Evolutionary conservation across 2,329 filamentous ascomycete genomes (phyloP).

Genomic region (Exserohilum turcica): DNA sequence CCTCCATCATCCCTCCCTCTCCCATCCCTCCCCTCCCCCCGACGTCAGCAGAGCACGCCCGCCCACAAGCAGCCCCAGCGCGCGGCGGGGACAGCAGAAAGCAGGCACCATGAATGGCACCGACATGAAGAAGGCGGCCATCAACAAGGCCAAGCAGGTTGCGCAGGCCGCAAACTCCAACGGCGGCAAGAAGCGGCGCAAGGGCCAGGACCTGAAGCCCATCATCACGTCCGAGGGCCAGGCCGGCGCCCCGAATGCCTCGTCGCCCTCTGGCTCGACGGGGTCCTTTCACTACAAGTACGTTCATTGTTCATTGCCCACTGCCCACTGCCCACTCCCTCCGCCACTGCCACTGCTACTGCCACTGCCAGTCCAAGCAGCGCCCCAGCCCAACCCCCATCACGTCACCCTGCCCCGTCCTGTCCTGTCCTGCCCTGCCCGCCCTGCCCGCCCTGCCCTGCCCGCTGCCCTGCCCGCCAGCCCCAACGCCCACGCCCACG

Average conservation of each 20-base stretch:
- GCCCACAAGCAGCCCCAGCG: slow-evolving; percentile 21
- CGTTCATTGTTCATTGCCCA: no score
- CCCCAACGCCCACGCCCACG: no score
- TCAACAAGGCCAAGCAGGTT: slow-evolving; percentile 70
- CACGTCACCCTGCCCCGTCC: slow-evolving; percentile 1
- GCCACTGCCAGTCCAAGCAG: background rate
- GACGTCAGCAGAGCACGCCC: slow-evolving; percentile 9
- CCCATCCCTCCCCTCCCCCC: no score
- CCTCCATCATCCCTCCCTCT: no score
- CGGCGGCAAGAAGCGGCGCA: slow-evolving; percentile 74
- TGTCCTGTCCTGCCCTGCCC: slow-evolving; percentile 5
- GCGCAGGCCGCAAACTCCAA: slow-evolving; percentile 62
- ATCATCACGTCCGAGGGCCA: slow-evolving; percentile 73
- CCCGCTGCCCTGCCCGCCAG: no score
- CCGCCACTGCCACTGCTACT: background rate
- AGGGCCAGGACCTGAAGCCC: slow-evolving; percentile 71
- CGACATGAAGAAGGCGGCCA: slow-evolving; percentile 67
- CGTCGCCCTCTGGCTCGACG: slow-evolving; percentile 46
- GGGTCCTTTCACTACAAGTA: slow-evolving; percentile 50
- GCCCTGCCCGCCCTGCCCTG: background rate
- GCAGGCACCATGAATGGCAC: slow-evolving; percentile 64
- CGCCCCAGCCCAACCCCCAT: background rate
- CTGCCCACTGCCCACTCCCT: no score
- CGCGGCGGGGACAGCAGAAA: slow-evolving; percentile 43
- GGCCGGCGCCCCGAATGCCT: slow-evolving; percentile 49